Evolutionary conservation across 768 basidiomycete species (phyloP), one percentile per base, ranked within the genome.

Genomic region (Mycena vitilis): DNA sequence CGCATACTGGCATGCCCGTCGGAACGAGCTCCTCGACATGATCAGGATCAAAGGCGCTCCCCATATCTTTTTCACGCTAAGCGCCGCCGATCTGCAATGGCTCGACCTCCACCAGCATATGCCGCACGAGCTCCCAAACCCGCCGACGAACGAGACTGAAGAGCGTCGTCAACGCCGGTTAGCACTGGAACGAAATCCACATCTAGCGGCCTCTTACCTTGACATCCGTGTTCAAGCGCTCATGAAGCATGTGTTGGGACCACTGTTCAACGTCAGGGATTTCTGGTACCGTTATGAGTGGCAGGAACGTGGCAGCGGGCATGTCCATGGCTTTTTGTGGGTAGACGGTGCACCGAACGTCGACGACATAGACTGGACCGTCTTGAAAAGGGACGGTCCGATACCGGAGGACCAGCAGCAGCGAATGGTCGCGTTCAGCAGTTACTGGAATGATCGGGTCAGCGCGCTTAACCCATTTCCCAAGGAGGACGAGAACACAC

Each of bases 71-170:
- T 70, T 76, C 56, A 78, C 76, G 5, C 61, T 72, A 7, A 75
- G 71, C 18, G 72, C 76, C 3, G 78, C 78, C 0, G 77, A 77
- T 68, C 65, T 78, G 2, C 77, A 79, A 51, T 77, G 78, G 78
- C 74, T 74, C 12, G 76, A 79, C 63, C 68, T 79, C 62, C 78
- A 79, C 60, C 71, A 71, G 20, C 76, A 78, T 45, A 78, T 78
- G 78, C 76, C 75, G 4, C 52, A 68, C 23, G 40, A 64, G 38
- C 25, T 38, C 30, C 59, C 60, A 38, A 53, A 57, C 20, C n/a
- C n/a, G n/a, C 66, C 69, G 52, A 44, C 34, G 42, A 68, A 75
- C 15, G 72, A 73, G 59, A 64, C 70, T 16, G 38, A 55, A 16
- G 45, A 65, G 22, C 65, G 73, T 58, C 40, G 69, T 5, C 53